Evolutionary conservation across 176 grass and related monocot genomes (phyloP), one percentile per base, ranked within the genome.

Genomic region (Dactylis glomerata): DNA sequence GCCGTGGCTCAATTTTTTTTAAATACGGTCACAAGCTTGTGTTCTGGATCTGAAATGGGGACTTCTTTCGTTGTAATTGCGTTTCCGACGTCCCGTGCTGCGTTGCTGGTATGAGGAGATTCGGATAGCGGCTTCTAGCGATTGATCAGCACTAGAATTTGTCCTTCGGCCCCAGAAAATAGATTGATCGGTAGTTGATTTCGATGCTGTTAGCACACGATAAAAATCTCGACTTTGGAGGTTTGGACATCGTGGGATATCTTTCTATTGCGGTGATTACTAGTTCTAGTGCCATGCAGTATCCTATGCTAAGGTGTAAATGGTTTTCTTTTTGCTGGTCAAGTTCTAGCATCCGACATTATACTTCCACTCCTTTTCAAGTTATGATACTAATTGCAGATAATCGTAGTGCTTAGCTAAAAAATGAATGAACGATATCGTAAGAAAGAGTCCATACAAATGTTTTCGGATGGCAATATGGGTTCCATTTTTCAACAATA

Each of bases 21-120:
- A 15, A 58, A 59, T 61, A 41, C 16, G 33, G 23, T 30, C 69
- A 46, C n/a, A 52, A 73, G 7, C 37, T 56, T 66, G 36, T 42
- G 56, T 73, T 83, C 16, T 90, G 67, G 84, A 90, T 90, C 74
- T 87, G 80, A 74, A 83, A 73, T 79, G 73, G 12, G 9, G 34
- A 6, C 37, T 33, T 27, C n/a, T 52, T 74, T 37, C 17, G 56
- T 34, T 79, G 16, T 17, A 82, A 66, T 46, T 28, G 42, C 58
- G 36, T 30, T 68, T 66, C 26, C 27, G 27, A 46, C 52, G 28
- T 41, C 22, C 33, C 73, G 36, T 78, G 54, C 42, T 78, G 33
- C 22, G 56, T 71, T 83, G 10, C 55, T 78, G 42, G 17, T 50
- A 38, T 31, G 45, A 67, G 42, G 42, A 30, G 6, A 55, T 50